Percentiles rank a stretch among this genome's conserved stretches.
Conservation (phyloP, 2,329 filamentous ascomycete genomes). For the Beauveria caledonica region DNA sequence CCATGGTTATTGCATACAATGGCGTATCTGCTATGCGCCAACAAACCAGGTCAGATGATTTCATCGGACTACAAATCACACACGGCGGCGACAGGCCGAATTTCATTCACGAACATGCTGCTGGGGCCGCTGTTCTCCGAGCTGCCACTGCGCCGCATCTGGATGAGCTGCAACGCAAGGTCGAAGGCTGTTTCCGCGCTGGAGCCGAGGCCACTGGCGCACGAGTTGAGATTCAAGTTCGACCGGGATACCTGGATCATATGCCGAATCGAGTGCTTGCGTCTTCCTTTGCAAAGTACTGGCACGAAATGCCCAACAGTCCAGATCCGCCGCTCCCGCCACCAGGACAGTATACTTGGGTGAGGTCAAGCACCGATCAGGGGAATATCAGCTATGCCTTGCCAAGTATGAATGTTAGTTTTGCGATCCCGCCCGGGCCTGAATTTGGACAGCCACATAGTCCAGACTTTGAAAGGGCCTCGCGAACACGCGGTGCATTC, state of each 20-base stretch:
- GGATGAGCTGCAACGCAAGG: constrained; percentile 30
- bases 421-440: constrained; percentile 37
- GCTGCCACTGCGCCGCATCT: constrained; percentile 24
- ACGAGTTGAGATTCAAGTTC: constrained; percentile 29
- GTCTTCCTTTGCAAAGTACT: constrained; percentile 34
- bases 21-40: constrained; percentile 45
- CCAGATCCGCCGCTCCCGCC: constrained; percentile 22
- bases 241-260: constrained; percentile 42
- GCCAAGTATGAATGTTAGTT: constrained; percentile 45
- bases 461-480: constrained; percentile 18
- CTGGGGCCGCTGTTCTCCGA: constrained; percentile 25
- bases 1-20: constrained; percentile 41
- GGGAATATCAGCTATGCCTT: constrained; percentile 50
- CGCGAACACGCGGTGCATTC: constrained; percentile 16
- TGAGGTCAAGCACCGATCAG: constrained; percentile 49
- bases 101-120: constrained; percentile 45
- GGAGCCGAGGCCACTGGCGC: constrained; percentile 38
- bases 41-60: constrained; percentile 43
- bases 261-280: constrained; percentile 44
- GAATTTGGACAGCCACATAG: constrained; percentile 16
- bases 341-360: constrained; percentile 33
- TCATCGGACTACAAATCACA: constrained; percentile 43
- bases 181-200: constrained; percentile 33
- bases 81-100: constrained; percentile 46
- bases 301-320: constrained; percentile 30